Base-by-base conservation (phyloP, 2,329 filamentous ascomycete genomes). In the Monilinia vaccinii-corymbosi region DNA sequence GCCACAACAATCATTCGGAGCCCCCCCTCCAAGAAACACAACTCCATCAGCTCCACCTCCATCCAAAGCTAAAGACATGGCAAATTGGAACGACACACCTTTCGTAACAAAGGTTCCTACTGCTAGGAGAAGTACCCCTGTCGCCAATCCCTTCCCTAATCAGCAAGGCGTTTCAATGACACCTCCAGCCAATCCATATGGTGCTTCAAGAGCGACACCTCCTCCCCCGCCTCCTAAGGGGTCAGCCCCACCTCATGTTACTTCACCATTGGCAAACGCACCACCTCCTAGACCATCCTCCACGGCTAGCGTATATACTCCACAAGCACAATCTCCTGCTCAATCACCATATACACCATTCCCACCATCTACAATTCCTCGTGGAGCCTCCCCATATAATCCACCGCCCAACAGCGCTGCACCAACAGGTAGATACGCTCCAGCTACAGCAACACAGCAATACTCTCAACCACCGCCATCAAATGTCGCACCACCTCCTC, bases 51-150 rank as follows among this genome's bases (percentile, higher is more conserved):
- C 80, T 28, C 79, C 84, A 45, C 86, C 91, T 25, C 84, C 89
- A 21, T 83, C 89, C 11, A 85, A 84, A 69, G 78, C 83, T 60
- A 86, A 85, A 70, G 87, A 88, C 64, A 86, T 86, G 64, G 83
- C 86, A 32, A 88, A 89, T 67, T 99, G 94, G 94, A 99, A 99
- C 68, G 94, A 99, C 73, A 87, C 95, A 56, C 94, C 94, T 1
- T 82, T 96, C 69, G 88, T 97, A 49, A 80, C 83, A 49, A 90
- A 93, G 76, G 77, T 81, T 58, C 80, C 87, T n/a, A 81, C 83
- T 16, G 66, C 86, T 25, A 85, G 92, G 66, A 84, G 87, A 71
- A 80, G 80, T 49, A 97, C 93, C 1, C 77, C 84, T 23, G 71
- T 75, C 47, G 82, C 84, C 56, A 78, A 87, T 3, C 45, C 51